phyloP scores from a whole-genome alignment of 148 eudicot genomes.

The Cornus kousa region DNA sequence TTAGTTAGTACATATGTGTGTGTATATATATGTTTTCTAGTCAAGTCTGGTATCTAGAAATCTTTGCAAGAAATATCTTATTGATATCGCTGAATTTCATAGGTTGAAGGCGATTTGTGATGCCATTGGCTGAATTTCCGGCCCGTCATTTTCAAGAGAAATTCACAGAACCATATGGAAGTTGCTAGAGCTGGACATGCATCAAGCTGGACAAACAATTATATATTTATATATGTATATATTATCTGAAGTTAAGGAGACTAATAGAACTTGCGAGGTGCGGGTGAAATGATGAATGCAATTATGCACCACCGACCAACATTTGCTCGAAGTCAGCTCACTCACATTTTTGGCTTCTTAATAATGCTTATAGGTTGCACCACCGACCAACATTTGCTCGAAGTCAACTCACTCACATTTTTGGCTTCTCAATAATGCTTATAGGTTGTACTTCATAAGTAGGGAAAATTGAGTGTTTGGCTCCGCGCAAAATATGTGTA shows the following conservation, averaged over 20 bases:
- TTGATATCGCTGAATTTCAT: background rate
- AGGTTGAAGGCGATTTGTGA: constrained; percentile 1
- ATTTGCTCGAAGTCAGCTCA: too few species aligned
- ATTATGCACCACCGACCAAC: too few species aligned
- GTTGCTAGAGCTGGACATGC: background rate
- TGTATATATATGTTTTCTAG: too few species aligned
- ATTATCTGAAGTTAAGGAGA: background rate
- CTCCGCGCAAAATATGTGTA: too few species aligned
- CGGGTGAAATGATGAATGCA: background rate
- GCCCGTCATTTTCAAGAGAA: background rate
- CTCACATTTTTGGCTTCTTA: too few species aligned
- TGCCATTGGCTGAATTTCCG: background rate
- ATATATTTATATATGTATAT: too few species aligned
- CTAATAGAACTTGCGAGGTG: constrained; percentile 1
- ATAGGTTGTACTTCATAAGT: too few species aligned
- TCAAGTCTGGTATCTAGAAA: background rate
- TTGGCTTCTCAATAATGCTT: too few species aligned
- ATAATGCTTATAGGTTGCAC: too few species aligned
- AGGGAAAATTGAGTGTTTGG: too few species aligned
- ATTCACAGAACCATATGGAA: background rate
- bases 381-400: too few species aligned
- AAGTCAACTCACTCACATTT: too few species aligned
- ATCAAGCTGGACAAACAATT: background rate
- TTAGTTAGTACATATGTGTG: background rate
- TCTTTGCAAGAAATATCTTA: background rate